Conservation (phyloP, 2,329 filamentous ascomycete genomes). For the Phialophora chinensis region DNA sequence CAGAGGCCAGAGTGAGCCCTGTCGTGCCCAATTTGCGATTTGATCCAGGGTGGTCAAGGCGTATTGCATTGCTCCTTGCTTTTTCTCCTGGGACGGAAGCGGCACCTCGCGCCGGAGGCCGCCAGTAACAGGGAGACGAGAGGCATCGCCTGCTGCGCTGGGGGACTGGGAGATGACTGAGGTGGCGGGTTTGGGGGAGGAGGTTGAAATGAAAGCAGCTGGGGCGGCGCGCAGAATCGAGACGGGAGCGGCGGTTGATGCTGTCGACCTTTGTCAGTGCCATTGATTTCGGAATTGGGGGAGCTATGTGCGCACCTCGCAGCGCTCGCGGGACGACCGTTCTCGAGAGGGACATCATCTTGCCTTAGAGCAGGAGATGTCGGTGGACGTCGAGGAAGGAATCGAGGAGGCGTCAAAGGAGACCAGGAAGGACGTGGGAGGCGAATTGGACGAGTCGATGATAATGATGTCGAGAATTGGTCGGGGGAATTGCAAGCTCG, state of each 20-base stretch:
- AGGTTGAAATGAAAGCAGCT: constrained; percentile 50
- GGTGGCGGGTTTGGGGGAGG: constrained; percentile 50
- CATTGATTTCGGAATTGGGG: constrained; percentile 6
- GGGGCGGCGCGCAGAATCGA: constrained; percentile 46
- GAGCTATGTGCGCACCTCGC: constrained; percentile 53
- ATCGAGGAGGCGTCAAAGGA: constrained; percentile 34
- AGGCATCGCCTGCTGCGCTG: constrained; percentile 45
- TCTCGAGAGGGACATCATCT: constrained; percentile 59
- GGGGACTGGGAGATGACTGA: constrained; percentile 46
- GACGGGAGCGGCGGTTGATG: constrained; percentile 40
- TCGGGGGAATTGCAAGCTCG: constrained; percentile 25
- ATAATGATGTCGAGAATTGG: constrained; percentile 21
- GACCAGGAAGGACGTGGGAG: constrained; percentile 1
- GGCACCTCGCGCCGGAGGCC: constrained; percentile 56
- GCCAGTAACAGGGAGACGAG: constrained; percentile 44
- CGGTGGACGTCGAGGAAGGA: constrained; percentile 42
- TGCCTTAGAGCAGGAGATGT: constrained; percentile 33
- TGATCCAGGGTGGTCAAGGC: constrained; percentile 62
- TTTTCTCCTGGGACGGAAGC: constrained; percentile 57
- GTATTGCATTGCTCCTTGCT: constrained; percentile 59
- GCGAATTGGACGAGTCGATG: constrained; percentile 28
- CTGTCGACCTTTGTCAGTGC: constrained; percentile 28
- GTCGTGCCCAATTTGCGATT: constrained; percentile 81
- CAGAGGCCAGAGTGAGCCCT: constrained; percentile 86
- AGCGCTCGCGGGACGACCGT: constrained; percentile 61